Evolutionary conservation across 169 alveolate genomes (phyloP).

Genomic region (Plasmodium relictum): DNA sequence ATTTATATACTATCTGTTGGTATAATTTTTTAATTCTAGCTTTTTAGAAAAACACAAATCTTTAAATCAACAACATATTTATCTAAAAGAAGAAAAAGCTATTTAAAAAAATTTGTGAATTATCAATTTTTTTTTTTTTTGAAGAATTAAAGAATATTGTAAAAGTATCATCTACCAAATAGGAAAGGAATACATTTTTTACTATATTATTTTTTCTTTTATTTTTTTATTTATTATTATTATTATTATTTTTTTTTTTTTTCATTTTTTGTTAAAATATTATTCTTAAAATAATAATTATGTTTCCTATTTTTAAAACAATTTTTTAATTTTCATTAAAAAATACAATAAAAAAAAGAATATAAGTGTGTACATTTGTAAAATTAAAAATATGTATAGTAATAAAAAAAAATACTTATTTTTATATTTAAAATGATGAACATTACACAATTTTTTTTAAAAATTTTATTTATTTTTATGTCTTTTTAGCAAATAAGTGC

Average conservation of each 20-base stretch:
- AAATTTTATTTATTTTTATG: not conserved
- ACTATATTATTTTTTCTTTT: slow-evolving; percentile 6
- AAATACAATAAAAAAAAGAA: not conserved
- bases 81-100: slow-evolving; percentile 13
- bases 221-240: not conserved
- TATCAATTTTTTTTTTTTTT: not conserved
- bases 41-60: slow-evolving; percentile 21
- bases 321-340: slow-evolving; percentile 31
- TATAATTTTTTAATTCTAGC: not conserved
- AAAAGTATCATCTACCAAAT: not conserved
- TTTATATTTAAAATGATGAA: not conserved
- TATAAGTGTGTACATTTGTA: not conserved
- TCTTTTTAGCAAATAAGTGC: not conserved
- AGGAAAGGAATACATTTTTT: slow-evolving; percentile 2
- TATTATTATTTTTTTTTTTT: not conserved
- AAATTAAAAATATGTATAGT: not conserved
- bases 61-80: slow-evolving; percentile 16
- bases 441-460: not conserved
- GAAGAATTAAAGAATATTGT: not conserved
- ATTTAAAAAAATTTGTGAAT: not conserved
- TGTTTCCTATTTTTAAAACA: slow-evolving; percentile 21
- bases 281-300: slow-evolving; percentile 19
- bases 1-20: too few species aligned
- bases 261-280: slow-evolving; percentile 12
- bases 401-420: not conserved